Conservation (phyloP, 352 stramenopile genomes). For the Chrysophaeum taylorii region DNA sequence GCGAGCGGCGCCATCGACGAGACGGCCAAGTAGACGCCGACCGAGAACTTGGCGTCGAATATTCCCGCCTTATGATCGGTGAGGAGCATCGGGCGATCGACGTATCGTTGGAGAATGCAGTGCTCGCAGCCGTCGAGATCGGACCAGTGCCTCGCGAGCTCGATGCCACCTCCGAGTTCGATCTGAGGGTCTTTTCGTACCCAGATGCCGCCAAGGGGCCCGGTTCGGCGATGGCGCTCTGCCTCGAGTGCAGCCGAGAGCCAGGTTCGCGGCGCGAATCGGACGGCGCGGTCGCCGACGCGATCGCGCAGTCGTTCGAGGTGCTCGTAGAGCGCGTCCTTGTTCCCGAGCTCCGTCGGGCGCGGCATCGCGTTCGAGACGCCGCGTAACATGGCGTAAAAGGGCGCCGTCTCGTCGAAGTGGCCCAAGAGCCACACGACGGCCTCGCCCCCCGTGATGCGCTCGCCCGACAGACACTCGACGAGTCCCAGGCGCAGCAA, state of each 20-base stretch:
- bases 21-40: conserved; percentile 19
- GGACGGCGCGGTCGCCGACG: neutral
- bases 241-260: neutral
- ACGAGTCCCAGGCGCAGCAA: conserved; percentile 5
- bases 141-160: conserved; percentile 11
- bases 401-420: neutral
- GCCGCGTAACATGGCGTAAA: neutral
- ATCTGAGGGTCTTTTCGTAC: conserved; percentile 16
- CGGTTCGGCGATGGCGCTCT: neutral
- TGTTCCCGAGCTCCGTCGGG: neutral
- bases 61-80: conserved; percentile 5
- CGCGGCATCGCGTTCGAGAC: neutral
- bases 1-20: neutral
- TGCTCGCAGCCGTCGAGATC: conserved; percentile 9
- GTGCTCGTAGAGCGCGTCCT: conserved; percentile 3
- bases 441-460: neutral
- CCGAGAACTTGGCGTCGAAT: conserved; percentile 18
- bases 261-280: conserved; percentile 7
- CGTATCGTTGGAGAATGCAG: conserved; percentile 23
- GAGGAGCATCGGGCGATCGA: conserved; percentile 17
- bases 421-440: conserved; percentile 9
- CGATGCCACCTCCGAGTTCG: conserved; percentile 19
- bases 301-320: neutral
- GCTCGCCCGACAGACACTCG: neutral
- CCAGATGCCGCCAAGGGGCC: conserved; percentile 2